Evolutionary conservation across 768 basidiomycete genomes (phyloP).

Genomic region (Ramaria rubella): DNA sequence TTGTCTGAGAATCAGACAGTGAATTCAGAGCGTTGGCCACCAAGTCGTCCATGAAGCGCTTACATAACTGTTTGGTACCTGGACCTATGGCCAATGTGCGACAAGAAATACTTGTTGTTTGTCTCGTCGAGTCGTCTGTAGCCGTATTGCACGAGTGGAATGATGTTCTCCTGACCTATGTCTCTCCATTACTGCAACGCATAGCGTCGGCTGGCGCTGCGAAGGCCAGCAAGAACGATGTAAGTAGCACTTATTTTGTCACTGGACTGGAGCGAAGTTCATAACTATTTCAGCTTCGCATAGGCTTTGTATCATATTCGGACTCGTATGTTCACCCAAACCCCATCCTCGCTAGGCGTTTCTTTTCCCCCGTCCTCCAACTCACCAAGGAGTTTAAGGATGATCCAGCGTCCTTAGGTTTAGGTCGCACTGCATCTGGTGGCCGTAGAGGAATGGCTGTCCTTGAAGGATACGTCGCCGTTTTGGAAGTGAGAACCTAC

Average conservation of each 20-base stretch:
- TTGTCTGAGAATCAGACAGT: conserved; percentile 42
- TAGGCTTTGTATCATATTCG: conserved; percentile 60
- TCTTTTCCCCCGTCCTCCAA: conserved; percentile 41
- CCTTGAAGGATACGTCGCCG: conserved; percentile 64
- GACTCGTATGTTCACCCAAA: conserved; percentile 47
- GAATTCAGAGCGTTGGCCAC: conserved; percentile 48
- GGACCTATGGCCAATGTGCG: not conserved
- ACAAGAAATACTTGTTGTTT: conserved; percentile 4
- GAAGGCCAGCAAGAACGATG: not conserved
- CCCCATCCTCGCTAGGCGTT: conserved; percentile 51
- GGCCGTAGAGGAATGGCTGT: conserved; percentile 54
- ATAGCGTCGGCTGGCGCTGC: not conserved
- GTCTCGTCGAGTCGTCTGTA: conserved; percentile 10
- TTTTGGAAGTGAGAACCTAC: conserved; percentile 48
- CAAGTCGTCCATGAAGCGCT: conserved; percentile 18
- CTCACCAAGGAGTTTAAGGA: conserved; percentile 41
- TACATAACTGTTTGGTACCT: too few relatives aligned
- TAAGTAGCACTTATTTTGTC: not conserved
- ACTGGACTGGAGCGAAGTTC: not conserved
- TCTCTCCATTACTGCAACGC: conserved; percentile 4
- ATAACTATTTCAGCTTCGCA: conserved; percentile 25
- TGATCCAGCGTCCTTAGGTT: conserved; percentile 43
- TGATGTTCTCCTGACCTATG: not conserved
- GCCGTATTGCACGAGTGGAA: conserved; percentile 3
- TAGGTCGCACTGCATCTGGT: conserved; percentile 49